These are phyloP conservation scores for Penicillium turbatum DNA, from an alignment of 495 filamentous ascomycete genomes.

Conservation along the genomic window DNA sequence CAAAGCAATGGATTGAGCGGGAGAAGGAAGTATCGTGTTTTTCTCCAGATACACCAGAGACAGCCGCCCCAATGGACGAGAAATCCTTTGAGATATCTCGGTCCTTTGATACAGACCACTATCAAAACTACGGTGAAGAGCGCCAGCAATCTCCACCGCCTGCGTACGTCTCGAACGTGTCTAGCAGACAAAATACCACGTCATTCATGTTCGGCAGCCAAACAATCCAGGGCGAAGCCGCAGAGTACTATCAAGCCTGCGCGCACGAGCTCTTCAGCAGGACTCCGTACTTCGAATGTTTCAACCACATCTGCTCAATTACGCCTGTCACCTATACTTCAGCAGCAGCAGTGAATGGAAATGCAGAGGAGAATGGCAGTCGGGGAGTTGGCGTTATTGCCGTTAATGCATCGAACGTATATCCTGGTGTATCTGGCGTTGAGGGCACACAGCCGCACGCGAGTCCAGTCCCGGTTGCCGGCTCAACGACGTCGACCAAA, in stretches of 20 bases:
- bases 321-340: slow-evolving; percentile 23
- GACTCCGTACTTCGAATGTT: slow-evolving; percentile 48
- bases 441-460: neutral
- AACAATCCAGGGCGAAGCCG: slow-evolving; percentile 39
- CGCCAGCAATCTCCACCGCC: slow-evolving; percentile 4
- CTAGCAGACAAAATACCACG: slow-evolving; percentile 7
- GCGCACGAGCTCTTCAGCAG: slow-evolving; percentile 48
- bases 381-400: neutral
- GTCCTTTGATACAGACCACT: neutral
- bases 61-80: slow-evolving; percentile 9
- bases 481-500: neutral
- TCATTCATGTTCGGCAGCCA: slow-evolving; percentile 31
- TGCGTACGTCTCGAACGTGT: slow-evolving; percentile 1
- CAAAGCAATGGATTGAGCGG: slow-evolving; percentile 36
- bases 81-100: slow-evolving; percentile 13
- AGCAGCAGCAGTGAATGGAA: slow-evolving; percentile 1
- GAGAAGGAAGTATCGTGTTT: slow-evolving; percentile 40
- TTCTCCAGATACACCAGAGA: slow-evolving; percentile 29
- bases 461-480: neutral
- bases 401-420: neutral
- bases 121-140: neutral
- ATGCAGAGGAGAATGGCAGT: neutral
- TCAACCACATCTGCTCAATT: slow-evolving; percentile 45
- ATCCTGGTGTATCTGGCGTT: neutral
- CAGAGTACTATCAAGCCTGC: slow-evolving; percentile 53